Conservation (phyloP, 2,329 filamentous ascomycete species). For the Cladosporium sp. region DNA sequence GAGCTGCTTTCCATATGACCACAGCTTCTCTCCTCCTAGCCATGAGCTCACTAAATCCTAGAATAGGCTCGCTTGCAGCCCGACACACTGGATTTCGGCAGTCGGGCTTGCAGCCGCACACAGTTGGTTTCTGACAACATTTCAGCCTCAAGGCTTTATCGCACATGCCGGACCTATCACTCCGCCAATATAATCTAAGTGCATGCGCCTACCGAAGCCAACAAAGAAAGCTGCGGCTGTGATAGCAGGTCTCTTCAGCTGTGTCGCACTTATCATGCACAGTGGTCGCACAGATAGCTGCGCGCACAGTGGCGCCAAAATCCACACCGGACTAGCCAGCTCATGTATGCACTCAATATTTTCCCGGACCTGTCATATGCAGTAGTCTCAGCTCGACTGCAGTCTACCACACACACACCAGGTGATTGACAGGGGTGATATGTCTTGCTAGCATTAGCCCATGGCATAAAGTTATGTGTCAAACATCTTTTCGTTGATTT, state of each 20-base stretch:
- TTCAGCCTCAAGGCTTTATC: neutral
- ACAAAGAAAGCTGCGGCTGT: neutral
- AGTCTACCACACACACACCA: too few relatives aligned
- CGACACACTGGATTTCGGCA: neutral
- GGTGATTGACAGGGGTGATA: neutral
- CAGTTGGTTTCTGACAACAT: neutral
- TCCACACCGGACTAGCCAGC: neutral
- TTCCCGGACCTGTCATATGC: neutral
- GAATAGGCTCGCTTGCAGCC: neutral
- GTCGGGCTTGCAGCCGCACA: neutral
- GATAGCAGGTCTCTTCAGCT: neutral
- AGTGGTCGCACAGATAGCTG: neutral
- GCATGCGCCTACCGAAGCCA: neutral
- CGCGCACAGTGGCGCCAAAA: neutral
- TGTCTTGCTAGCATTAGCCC: neutral
- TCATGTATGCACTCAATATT: neutral
- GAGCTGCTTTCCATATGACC: neutral
- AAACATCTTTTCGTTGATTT: neutral
- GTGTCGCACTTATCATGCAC: neutral
- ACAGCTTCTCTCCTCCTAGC: neutral
- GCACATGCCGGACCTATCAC: neutral
- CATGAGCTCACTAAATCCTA: neutral
- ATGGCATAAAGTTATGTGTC: neutral
- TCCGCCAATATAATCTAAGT: neutral
- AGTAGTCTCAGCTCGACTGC: neutral